phyloP scores from a whole-genome alignment of 2,329 filamentous ascomycete species.

The Diaporthe sp. region DNA sequence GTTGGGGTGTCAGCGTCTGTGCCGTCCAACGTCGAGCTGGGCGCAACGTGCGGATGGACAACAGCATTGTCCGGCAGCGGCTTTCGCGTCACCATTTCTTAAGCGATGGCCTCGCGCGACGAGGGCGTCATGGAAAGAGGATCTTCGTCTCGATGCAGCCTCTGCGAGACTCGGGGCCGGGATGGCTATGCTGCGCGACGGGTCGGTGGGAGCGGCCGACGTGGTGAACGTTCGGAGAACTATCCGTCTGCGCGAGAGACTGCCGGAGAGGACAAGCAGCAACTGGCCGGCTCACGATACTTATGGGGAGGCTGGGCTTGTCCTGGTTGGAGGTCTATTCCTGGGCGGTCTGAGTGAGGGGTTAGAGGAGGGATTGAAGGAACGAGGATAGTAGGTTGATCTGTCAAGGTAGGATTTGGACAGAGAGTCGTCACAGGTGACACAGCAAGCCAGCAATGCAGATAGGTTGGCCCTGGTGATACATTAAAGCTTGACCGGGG shows the following conservation, averaged over 20 bases:
- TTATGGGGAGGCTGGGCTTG: conserved; percentile 6
- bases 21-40: conserved; percentile 45
- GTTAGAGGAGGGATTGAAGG: background rate
- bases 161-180: background rate
- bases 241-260: background rate
- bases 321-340: background rate
- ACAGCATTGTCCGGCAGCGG: conserved; percentile 48
- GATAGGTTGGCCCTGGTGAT: conserved; percentile 7
- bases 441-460: conserved; percentile 20
- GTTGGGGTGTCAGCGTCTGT: conserved; percentile 38
- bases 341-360: background rate
- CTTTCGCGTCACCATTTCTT: conserved; percentile 58
- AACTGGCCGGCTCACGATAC: background rate
- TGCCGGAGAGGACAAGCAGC: background rate
- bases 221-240: background rate
- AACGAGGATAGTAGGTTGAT: background rate
- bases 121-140: conserved; percentile 16
- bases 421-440: background rate
- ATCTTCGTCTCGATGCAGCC: background rate
- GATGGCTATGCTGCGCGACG: background rate
- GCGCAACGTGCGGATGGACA: conserved; percentile 43
- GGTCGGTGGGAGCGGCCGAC: background rate
- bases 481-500: conserved; percentile 9
- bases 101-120: conserved; percentile 35
- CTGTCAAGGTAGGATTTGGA: background rate